Evolutionary conservation across 225 moss, liverwort and hornwort genomes (phyloP).

Genomic region (Asterella californica): DNA sequence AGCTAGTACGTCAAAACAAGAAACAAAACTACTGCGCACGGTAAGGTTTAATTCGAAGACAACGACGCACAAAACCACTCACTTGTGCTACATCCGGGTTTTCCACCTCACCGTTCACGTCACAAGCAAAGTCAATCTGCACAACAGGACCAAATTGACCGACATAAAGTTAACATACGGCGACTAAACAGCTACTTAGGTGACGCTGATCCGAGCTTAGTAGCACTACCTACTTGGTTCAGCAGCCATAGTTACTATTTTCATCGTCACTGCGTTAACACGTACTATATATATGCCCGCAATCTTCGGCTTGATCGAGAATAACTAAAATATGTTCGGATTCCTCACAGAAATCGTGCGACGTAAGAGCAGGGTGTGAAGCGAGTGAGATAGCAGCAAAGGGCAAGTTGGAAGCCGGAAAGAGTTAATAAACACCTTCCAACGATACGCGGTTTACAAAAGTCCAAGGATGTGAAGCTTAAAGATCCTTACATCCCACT

Average conservation of each 20-base stretch:
- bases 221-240: no score
- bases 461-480: neutral
- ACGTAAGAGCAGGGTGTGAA: no score
- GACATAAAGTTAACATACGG: neutral
- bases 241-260: no score
- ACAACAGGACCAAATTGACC: neutral
- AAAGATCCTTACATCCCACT: neutral
- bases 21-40: neutral
- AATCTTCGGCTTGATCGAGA: no score
- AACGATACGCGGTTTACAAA: constrained; percentile 14
- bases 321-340: no score
- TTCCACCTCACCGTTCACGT: constrained; percentile 85
- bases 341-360: no score
- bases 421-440: neutral
- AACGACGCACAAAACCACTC: constrained; percentile 26
- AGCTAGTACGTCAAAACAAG: neutral
- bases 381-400: no score
- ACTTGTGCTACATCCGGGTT: constrained; percentile 99
- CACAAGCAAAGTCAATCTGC: constrained; percentile 96
- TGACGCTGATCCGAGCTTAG: neutral
- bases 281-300: neutral
- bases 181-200: neutral
- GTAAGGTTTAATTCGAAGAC: neutral
- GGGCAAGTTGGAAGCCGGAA: no score
- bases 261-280: no score